These are phyloP conservation scores for Ceratonia siliqua DNA, from an alignment of 306 rosid species.

Conservation along the genomic window DNA sequence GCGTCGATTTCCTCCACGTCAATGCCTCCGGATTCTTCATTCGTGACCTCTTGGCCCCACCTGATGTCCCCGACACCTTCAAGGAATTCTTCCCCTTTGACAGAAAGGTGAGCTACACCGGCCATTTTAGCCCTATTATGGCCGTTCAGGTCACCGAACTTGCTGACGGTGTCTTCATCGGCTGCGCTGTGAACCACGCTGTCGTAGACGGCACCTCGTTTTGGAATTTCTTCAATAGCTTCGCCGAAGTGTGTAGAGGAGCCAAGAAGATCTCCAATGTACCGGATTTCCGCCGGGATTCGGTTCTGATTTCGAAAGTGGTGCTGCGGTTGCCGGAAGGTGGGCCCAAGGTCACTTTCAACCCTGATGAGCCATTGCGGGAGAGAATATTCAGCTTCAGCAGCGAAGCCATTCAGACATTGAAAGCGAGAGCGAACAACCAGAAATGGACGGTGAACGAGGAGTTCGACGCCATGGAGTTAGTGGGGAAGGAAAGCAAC, in stretches of 20 bases:
- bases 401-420: conserved; percentile 59
- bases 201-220: conserved; percentile 85
- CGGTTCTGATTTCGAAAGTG: conserved; percentile 51
- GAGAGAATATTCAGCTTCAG: conserved; percentile 84
- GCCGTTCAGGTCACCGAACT: conserved; percentile 79
- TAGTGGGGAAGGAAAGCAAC: conserved; percentile 56
- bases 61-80: conserved; percentile 46
- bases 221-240: conserved; percentile 94
- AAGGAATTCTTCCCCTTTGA: conserved; percentile 65
- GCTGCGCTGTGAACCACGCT: conserved; percentile 76
- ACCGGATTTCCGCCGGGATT: conserved; percentile 68
- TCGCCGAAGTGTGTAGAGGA: conserved; percentile 60
- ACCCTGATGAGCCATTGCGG: conserved; percentile 49
- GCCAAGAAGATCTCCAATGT: conserved; percentile 32
- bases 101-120: conserved; percentile 65
- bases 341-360: conserved; percentile 77
- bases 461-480: conserved; percentile 40
- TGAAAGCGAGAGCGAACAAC: conserved; percentile 57
- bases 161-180: conserved; percentile 75
- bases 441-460: background rate
- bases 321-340: conserved; percentile 66
- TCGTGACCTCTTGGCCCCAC: conserved; percentile 49
- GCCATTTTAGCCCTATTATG: conserved; percentile 65
- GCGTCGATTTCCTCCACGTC: conserved; percentile 68
- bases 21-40: conserved; percentile 28